These are phyloP conservation scores for Ceriops decandra DNA, from an alignment of 345 rosid genomes.

Conservation along the genomic window DNA sequence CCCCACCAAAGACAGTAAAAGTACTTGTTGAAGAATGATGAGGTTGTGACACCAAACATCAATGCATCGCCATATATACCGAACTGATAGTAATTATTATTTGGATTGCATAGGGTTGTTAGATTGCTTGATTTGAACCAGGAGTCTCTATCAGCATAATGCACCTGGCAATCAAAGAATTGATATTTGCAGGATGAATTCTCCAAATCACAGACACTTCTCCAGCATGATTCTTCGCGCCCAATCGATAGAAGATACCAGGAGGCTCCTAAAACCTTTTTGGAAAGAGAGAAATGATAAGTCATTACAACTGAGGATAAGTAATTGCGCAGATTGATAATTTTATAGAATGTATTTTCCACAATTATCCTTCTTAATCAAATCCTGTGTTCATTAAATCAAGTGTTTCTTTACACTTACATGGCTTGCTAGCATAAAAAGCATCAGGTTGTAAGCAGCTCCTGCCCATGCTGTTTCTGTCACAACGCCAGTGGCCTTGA, in stretches of 20 bases:
- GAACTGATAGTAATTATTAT: constrained; percentile 44
- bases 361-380: too few species aligned
- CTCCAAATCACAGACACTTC: constrained; percentile 51
- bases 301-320: not conserved
- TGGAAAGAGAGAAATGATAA: not conserved
- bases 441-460: constrained; percentile 86
- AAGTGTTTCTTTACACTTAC: constrained; percentile 39
- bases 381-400: too few species aligned
- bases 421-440: constrained; percentile 96
- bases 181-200: constrained; percentile 43
- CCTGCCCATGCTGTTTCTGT: constrained; percentile 97
- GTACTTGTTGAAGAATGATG: constrained; percentile 73
- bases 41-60: constrained; percentile 43
- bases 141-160: constrained; percentile 33
- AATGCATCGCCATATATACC: constrained; percentile 79
- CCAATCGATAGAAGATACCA: constrained; percentile 90
- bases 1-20: constrained; percentile 99
- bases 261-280: constrained; percentile 90
- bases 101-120: constrained; percentile 47
- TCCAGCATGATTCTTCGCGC: constrained; percentile 86
- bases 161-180: constrained; percentile 61
- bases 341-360: too few species aligned
- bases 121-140: constrained; percentile 74
- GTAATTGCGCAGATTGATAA: too few species aligned
- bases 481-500: constrained; percentile 79